Evolutionary conservation across 1,284 basidiomycete genomes (phyloP), one percentile per base, ranked within the genome.

Genomic region (Moesziomyces sp.): DNA sequence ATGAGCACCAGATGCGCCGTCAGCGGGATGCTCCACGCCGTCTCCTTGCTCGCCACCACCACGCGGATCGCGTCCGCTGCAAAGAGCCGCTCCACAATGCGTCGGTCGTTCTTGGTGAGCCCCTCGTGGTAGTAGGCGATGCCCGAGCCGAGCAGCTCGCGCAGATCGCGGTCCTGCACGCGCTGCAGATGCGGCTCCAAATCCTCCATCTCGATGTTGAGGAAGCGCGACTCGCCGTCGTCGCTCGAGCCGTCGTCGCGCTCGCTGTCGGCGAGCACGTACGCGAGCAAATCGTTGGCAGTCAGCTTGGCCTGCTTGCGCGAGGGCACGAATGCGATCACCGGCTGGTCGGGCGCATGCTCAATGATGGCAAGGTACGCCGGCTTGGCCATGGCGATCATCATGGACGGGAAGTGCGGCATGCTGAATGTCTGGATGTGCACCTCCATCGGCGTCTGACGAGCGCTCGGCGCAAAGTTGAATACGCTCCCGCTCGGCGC

Each of bases 301-400:
- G 94, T 96, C 26, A 96, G 85, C 55, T 92, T 91, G 83, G 94
- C 97, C 85, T 99, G 97, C 74, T 94, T 92, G 43, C 96, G 89
- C 19, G 93, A 94, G 0, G 95, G 92, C 1, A 99, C 95, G 77
- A 99, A 99, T 65, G 92, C 87, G 72, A 99, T 92, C 67, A 94
- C 92, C 0, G 95, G 94, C 77, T 93, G 93, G 9, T 89, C 88
- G 0, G 90, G 88, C 0, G 96, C 91, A 80, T 96, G 91, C 83
- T 99, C 96, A 45, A 91, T 87, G 75, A 98, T 93, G 28, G 95
- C 91, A 16, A 99, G 89, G 83, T 98, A 99, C 0, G 95, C 93
- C 0, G 96, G 97, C 84, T 99, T 99, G 26, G 95, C 96, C 97
- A 99, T 99, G 35, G 94, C 90, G 62, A 99, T 93, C 96, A 99